A percentile compares a stretch with the other conserved stretches of the same genome.
Conservation (phyloP, 345 rosid species). For the Eucalyptus camaldulensis region DNA sequence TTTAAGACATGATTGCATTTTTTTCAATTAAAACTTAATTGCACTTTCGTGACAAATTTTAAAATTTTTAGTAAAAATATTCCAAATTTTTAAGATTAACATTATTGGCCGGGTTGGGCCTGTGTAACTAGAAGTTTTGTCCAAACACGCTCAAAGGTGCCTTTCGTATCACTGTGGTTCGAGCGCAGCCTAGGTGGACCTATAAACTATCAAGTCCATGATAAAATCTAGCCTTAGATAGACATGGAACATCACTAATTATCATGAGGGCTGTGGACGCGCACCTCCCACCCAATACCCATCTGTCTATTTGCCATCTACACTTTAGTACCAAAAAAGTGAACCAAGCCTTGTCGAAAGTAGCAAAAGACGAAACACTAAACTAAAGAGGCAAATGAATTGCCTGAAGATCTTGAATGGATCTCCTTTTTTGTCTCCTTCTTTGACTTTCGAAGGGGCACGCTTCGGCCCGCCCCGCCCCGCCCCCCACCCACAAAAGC, state of each 20-base stretch:
- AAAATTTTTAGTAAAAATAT: no score
- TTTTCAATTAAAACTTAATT: rapidly evolving
- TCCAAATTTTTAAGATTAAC: background rate
- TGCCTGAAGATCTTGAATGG: no score
- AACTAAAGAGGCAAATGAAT: no score
- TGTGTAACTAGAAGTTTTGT: background rate
- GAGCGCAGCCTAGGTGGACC: background rate
- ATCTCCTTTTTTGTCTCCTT: no score
- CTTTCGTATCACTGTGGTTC: no score
- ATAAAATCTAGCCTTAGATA: background rate
- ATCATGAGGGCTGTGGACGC: background rate
- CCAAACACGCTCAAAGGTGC: background rate
- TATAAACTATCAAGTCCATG: background rate
- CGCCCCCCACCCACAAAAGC: no score
- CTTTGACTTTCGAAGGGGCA: no score
- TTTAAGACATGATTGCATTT: rapidly evolving
- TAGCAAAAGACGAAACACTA: background rate
- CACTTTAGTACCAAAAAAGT: background rate
- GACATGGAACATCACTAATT: background rate
- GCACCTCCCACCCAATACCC: background rate
- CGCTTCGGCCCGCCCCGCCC: no score
- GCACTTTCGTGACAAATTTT: rapidly evolving
- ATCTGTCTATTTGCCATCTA: background rate
- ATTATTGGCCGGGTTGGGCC: rapidly evolving
- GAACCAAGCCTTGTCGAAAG: background rate